Evolutionary conservation across 2,329 filamentous ascomycete species (phyloP).

Genomic region (Aureobasidium zeae): DNA sequence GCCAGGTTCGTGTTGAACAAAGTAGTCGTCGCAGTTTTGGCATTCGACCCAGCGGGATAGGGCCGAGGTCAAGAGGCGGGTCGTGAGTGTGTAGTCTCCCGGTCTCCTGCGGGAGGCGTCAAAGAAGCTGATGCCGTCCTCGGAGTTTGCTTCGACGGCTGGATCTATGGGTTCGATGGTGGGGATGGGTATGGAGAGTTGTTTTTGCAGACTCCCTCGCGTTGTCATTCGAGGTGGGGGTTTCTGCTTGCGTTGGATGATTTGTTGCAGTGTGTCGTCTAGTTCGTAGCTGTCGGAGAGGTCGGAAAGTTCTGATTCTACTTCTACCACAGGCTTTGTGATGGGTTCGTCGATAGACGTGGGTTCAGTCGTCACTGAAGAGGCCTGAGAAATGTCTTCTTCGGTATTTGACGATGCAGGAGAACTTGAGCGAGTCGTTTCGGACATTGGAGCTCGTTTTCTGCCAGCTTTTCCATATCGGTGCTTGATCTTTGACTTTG

Average conservation of each 20-base stretch:
- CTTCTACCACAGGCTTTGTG: background rate
- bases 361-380: slow-evolving; percentile 17
- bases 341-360: slow-evolving; percentile 17
- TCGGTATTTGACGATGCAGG: slow-evolving; percentile 16
- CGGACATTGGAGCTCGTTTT: background rate
- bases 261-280: slow-evolving; percentile 29
- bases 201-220: slow-evolving; percentile 17
- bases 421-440: slow-evolving; percentile 14
- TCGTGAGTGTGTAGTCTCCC: slow-evolving; percentile 66
- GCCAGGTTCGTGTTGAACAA: slow-evolving; percentile 84
- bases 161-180: slow-evolving; percentile 22
- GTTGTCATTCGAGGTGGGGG: slow-evolving; percentile 16
- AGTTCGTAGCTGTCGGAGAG: slow-evolving; percentile 32
- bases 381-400: slow-evolving; percentile 16
- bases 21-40: slow-evolving; percentile 69
- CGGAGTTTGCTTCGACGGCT: slow-evolving; percentile 4
- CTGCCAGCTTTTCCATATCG: slow-evolving; percentile 7
- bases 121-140: slow-evolving; percentile 13
- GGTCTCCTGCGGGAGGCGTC: slow-evolving; percentile 30
- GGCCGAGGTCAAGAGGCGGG: slow-evolving; percentile 64
- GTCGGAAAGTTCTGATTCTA: slow-evolving; percentile 33
- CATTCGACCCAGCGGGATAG: slow-evolving; percentile 81
- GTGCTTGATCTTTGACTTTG: slow-evolving; percentile 6
- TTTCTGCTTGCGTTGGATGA: slow-evolving; percentile 29
- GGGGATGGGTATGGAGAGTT: slow-evolving; percentile 19